phyloP scores from a whole-genome alignment of 192 early-diverging fungal species.

The Mortierella antarctica region DNA sequence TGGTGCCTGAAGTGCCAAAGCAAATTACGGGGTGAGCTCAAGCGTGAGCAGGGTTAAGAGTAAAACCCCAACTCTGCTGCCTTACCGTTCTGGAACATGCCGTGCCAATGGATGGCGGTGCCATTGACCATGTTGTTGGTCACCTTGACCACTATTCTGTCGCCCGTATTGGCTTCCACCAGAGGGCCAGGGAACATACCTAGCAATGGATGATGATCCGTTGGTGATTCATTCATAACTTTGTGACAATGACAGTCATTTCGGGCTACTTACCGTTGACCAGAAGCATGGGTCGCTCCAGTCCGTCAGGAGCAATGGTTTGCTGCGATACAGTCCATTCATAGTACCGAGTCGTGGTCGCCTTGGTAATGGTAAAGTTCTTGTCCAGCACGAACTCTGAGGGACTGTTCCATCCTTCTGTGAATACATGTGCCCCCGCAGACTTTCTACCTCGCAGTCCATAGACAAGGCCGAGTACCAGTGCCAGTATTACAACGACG shows the following conservation, averaged over 20 bases:
- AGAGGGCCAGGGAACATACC: conserved; percentile 58
- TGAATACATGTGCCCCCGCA: neutral
- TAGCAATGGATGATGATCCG: neutral
- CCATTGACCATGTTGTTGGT: conserved; percentile 46
- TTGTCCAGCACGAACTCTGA: conserved; percentile 36
- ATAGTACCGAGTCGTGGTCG: conserved; percentile 24
- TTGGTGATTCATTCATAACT: neutral
- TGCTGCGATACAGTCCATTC: conserved; percentile 36
- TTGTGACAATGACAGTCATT: neutral
- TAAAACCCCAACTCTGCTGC: too few species aligned
- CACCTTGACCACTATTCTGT: conserved; percentile 61
- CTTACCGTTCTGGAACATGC: conserved; percentile 62
- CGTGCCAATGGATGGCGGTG: conserved; percentile 63
- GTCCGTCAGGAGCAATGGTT: conserved; percentile 67
- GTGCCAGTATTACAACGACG: neutral
- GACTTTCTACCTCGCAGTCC: conserved; percentile 19
- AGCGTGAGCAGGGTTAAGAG: neutral
- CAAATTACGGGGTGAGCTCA: neutral
- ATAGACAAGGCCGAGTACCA: conserved; percentile 24
- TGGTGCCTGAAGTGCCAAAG: conserved; percentile 23
- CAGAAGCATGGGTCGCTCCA: conserved; percentile 67
- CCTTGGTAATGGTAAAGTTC: conserved; percentile 28
- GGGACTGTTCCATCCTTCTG: conserved; percentile 29
- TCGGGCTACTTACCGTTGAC: conserved; percentile 62
- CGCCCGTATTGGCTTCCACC: conserved; percentile 57